Base-by-base conservation (phyloP, 2,329 filamentous ascomycete species). In the Cladosporium austrohemisphaericum region DNA sequence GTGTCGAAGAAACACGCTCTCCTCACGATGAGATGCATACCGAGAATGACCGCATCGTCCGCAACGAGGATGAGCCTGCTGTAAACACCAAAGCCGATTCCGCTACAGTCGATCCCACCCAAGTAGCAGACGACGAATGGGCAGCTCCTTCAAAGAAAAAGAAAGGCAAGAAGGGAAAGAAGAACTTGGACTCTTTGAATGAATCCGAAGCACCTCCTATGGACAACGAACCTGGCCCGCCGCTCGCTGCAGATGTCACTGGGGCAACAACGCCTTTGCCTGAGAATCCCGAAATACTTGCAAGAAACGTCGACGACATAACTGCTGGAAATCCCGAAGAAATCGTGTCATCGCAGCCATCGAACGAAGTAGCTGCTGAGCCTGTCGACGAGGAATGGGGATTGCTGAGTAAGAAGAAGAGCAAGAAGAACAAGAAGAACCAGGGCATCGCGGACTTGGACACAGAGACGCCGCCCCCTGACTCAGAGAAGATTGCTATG, bases 361-460 rank as follows among this genome's bases (percentile, higher is more conserved):
- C 13, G 14, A 25, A n/a, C 10, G 36, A 38, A 13, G 13, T 20
- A 5, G 36, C 13, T 23, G 25, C 23, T 19, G 23, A 31, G 25
- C 8, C 25, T 4, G 25, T 14, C 18, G 9, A 8, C 10, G 40
- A 22, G 10, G 40, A 29, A 31, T 29, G 40, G 28, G 40, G n/a
- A 4, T 4, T 31, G 9, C 40, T 16, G 16, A 22, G 25, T 14
- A 37, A 32, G 5, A 58, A 57, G 25, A 55, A 55, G 25, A 50
- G 20, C 26, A 65, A 68, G 54, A 68, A 65, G 49, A 51, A 44
- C 14, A 65, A 65, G 45, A 56, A 53, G 19, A 33, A 31, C 16
- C 23, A 41, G 18, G 19, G 18, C 3, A 2, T 25, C 18, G 35
- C 23, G 13, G 13, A 47, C 22, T 18, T 23, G 6, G 16, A n/a